Conservation (phyloP, 129 eudicot genomes). For the Centaurea solstitialis region DNA sequence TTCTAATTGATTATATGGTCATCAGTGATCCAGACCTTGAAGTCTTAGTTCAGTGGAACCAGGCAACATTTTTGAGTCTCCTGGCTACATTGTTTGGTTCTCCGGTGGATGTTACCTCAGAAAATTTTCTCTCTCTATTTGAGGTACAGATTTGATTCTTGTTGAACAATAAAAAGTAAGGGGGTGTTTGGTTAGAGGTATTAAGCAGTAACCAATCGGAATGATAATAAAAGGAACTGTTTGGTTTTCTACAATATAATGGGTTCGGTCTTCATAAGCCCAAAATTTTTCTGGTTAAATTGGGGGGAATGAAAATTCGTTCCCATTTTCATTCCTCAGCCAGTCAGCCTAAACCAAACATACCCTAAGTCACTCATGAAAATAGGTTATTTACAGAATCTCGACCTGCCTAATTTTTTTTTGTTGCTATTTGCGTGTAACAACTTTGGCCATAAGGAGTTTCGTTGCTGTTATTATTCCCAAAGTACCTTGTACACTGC, state of each 20-base stretch:
- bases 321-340: too few relatives aligned
- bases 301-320: too few relatives aligned
- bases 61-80: slow-evolving; percentile 50
- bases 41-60: slow-evolving; percentile 57
- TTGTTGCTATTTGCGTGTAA: not conserved
- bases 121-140: slow-evolving; percentile 50
- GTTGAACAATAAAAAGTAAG: not conserved
- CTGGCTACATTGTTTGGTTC: slow-evolving; percentile 60
- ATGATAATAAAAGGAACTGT: too few relatives aligned
- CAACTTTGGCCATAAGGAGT: not conserved
- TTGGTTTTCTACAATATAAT: too few relatives aligned
- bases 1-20: slow-evolving; percentile 26
- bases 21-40: slow-evolving; percentile 57
- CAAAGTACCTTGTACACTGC: not conserved
- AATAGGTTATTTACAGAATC: not conserved
- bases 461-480: not conserved
- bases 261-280: too few relatives aligned
- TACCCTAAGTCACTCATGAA: not conserved
- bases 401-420: not conserved
- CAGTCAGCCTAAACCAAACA: too few relatives aligned
- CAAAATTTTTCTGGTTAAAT: too few relatives aligned
- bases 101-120: slow-evolving; percentile 50
- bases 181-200: too few relatives aligned
- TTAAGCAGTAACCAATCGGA: too few relatives aligned
- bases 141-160: slow-evolving; percentile 46